phyloP scores from a whole-genome alignment of 805 yeast genomes.

The Kazachstania africana region DNA sequence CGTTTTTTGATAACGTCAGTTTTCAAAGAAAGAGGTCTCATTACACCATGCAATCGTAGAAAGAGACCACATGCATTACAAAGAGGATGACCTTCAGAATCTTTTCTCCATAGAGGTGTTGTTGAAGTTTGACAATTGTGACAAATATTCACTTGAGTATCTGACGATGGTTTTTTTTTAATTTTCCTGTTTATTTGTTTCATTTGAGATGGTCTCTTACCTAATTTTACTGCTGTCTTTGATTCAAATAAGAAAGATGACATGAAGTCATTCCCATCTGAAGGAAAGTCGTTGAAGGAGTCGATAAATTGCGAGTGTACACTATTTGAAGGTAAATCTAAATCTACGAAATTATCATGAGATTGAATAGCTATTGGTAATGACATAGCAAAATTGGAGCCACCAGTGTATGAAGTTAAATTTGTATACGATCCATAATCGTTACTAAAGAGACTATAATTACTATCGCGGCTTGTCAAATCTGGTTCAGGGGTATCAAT shows the following conservation, averaged over 20 bases:
- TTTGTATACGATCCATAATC: not conserved
- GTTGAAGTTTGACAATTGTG: constrained; percentile 82
- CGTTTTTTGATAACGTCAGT: constrained; percentile 88
- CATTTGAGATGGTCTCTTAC: constrained; percentile 6
- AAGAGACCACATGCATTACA: constrained; percentile 95
- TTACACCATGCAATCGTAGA: constrained; percentile 83
- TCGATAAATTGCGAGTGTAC: too few species aligned
- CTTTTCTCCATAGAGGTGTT: constrained; percentile 90
- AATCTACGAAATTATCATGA: too few species aligned
- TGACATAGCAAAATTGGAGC: not conserved
- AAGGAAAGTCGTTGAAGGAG: not conserved
- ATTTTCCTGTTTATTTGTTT: constrained; percentile 10
- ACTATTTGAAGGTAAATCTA: too few species aligned
- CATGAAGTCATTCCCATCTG: not conserved
- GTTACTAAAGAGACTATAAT: too few species aligned
- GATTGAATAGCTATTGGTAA: not conserved
- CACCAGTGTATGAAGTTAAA: not conserved
- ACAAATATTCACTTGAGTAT: constrained; percentile 32
- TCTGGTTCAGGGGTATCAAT: not conserved
- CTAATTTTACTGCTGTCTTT: too few species aligned
- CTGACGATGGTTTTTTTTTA: constrained; percentile 10
- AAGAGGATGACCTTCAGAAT: constrained; percentile 78
- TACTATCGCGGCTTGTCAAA: too few species aligned
- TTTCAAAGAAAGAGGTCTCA: constrained; percentile 76
- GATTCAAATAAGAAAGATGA: not conserved